phyloP scores from a whole-genome alignment of 805 yeast genomes.

The Candida michaelii region DNA sequence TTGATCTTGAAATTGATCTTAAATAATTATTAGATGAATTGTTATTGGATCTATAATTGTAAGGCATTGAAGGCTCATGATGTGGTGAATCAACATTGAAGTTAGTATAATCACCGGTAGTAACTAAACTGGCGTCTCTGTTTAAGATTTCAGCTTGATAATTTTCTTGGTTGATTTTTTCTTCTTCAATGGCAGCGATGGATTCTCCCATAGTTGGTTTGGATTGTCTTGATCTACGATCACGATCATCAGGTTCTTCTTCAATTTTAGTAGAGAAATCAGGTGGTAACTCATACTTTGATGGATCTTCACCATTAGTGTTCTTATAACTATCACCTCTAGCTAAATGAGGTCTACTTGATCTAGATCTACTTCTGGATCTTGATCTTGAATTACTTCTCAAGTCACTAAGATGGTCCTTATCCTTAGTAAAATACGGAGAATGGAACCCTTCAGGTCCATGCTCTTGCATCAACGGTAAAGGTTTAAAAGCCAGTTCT shows the following conservation, averaged over 20 bases:
- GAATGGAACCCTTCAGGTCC: slow-evolving; percentile 29
- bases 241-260: slow-evolving; percentile 26
- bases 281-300: slow-evolving; percentile 44
- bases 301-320: slow-evolving; percentile 47
- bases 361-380: slow-evolving; percentile 17
- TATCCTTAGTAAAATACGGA: slow-evolving; percentile 34
- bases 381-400: slow-evolving; percentile 26
- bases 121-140: slow-evolving; percentile 40
- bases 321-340: slow-evolving; percentile 76
- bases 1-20: slow-evolving; percentile 64
- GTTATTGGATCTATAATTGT: slow-evolving; percentile 58
- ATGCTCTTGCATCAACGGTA: slow-evolving; percentile 13
- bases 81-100: slow-evolving; percentile 40
- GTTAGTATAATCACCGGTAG: slow-evolving; percentile 47
- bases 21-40: slow-evolving; percentile 51
- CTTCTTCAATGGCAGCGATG: slow-evolving; percentile 44
- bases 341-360: slow-evolving; percentile 60
- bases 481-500: slow-evolving; percentile 5
- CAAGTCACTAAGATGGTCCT: slow-evolving; percentile 19
- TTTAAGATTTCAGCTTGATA: slow-evolving; percentile 17
- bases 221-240: slow-evolving; percentile 40
- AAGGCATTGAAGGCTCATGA: slow-evolving; percentile 49
- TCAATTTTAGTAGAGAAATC: slow-evolving; percentile 23
- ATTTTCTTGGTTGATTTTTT: slow-evolving; percentile 16
- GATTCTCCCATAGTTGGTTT: slow-evolving; percentile 46